Percentiles rank a stretch among this genome's conserved stretches.
These are phyloP conservation scores for Ganoderma boninense DNA, from an alignment of 1,284 basidiomycete genomes.

Conservation along the genomic window DNA sequence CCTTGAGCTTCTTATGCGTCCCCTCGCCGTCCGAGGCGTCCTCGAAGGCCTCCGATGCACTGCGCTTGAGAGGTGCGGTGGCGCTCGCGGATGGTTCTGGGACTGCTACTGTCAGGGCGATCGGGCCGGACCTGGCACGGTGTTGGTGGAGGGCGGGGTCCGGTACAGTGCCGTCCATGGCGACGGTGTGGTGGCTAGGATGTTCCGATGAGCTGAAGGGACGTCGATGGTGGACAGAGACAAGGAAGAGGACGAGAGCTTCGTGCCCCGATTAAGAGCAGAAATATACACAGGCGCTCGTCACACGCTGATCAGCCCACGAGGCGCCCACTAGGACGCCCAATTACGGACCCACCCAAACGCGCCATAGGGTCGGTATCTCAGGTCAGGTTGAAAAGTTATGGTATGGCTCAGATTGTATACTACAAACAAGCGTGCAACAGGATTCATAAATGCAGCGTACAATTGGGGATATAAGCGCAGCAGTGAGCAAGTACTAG, in stretches of 20 bases:
- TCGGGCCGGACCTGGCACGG: slow-evolving; percentile 17
- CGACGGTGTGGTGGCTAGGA: background rate
- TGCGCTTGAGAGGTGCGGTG: slow-evolving; percentile 60
- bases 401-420: background rate
- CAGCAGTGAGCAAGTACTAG: background rate
- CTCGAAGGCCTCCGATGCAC: slow-evolving; percentile 67
- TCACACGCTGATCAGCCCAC: slow-evolving; percentile 24
- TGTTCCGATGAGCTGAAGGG: background rate
- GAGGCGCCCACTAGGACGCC: background rate
- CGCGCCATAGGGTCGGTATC: background rate
- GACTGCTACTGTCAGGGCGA: slow-evolving; percentile 14
- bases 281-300: slow-evolving; percentile 21
- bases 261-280: slow-evolving; percentile 26
- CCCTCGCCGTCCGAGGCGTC: slow-evolving; percentile 50
- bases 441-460: background rate
- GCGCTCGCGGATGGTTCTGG: slow-evolving; percentile 25
- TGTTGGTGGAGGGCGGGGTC: background rate
- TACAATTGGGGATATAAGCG: slow-evolving; percentile 23
- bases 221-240: slow-evolving; percentile 28
- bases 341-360: too few relatives aligned
- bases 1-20: slow-evolving; percentile 63
- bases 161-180: slow-evolving; percentile 19
- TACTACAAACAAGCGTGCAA: slow-evolving; percentile 7
- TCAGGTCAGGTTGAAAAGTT: background rate
- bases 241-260: slow-evolving; percentile 29